Conservation (phyloP, 768 basidiomycete genomes). For the Naganishia randhawae region DNA sequence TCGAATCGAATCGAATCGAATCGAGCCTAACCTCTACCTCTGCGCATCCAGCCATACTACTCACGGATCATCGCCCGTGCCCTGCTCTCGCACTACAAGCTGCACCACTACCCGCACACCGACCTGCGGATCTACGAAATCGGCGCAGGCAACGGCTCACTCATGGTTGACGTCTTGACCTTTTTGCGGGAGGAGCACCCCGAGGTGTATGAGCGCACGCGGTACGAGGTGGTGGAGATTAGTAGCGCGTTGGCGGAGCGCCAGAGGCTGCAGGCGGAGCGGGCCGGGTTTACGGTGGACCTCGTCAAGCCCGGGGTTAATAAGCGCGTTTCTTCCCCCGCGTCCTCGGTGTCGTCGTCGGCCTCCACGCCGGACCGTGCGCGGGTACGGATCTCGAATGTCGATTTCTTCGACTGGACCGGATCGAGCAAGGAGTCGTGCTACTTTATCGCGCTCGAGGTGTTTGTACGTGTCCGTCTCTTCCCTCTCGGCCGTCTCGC, state of each 20-base stretch:
- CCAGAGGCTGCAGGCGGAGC: slow-evolving; percentile 55
- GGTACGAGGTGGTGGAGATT: slow-evolving; percentile 93
- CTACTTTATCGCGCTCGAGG: slow-evolving; percentile 91
- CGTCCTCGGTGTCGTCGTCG: too few species aligned
- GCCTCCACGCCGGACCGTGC: slow-evolving; percentile 58
- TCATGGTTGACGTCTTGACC: slow-evolving; percentile 82
- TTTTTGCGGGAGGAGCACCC: slow-evolving; percentile 67
- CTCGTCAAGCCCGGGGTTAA: slow-evolving; percentile 55
- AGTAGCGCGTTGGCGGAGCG: slow-evolving; percentile 69
- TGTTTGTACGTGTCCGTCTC: slow-evolving; percentile 63
- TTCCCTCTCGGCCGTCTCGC: too few species aligned
- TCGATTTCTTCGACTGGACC: slow-evolving; percentile 55
- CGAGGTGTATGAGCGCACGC: slow-evolving; percentile 89
- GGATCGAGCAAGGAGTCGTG: slow-evolving; percentile 77
- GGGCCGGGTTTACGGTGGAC: slow-evolving; percentile 37
- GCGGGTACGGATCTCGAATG: slow-evolving; percentile 65
- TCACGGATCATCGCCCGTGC: slow-evolving; percentile 85
- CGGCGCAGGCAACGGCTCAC: slow-evolving; percentile 94
- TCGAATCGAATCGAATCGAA: too few species aligned
- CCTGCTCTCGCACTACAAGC: slow-evolving; percentile 83
- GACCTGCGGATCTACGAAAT: slow-evolving; percentile 96
- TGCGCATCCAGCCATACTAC: slow-evolving; percentile 77
- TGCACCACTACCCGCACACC: slow-evolving; percentile 93
- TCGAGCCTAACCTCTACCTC: too few species aligned
- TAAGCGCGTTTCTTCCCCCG: too few species aligned